Conservation (phyloP, 73 alveolate species). For the Symbiodinium pilosum region DNA sequence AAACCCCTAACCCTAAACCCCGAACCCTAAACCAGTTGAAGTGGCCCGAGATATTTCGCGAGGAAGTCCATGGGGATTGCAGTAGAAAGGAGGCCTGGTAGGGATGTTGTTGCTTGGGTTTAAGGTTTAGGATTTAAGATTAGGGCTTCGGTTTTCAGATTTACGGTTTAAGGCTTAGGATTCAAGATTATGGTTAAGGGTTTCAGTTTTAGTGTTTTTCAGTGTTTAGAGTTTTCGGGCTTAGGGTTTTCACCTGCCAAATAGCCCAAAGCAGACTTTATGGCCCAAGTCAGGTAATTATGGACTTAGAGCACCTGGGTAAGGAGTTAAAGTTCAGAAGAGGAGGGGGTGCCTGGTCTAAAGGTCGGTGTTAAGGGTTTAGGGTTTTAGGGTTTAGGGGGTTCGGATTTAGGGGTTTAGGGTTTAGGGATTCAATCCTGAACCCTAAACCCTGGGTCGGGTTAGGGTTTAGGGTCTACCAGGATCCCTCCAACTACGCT, state of each 20-base stretch:
- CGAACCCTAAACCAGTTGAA: neutral
- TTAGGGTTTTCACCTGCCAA: no score
- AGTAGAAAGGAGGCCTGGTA: neutral
- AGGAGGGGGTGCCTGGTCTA: no score
- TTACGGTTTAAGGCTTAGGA: neutral
- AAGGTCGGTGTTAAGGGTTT: neutral
- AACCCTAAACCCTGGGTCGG: no score
- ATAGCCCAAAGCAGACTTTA: no score
- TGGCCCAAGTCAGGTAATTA: no score
- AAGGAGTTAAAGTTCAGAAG: no score
- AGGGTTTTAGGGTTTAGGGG: neutral
- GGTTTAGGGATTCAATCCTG: no score
- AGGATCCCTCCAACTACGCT: no score
- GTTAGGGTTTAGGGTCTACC: no score
- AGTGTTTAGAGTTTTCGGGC: neutral
- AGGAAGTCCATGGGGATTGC: conserved; percentile 51
- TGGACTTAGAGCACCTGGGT: no score
- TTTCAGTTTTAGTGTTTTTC: neutral
- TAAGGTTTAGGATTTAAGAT: neutral
- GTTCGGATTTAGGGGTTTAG: neutral
- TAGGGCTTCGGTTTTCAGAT: neutral
- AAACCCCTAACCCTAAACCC: neutral
- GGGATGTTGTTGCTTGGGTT: neutral
- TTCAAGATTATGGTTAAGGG: neutral
- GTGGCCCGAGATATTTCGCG: conserved; percentile 54